Evolutionary conservation across 768 basidiomycete species (phyloP).

Genomic region (Coprinellus aureogranulatus): DNA sequence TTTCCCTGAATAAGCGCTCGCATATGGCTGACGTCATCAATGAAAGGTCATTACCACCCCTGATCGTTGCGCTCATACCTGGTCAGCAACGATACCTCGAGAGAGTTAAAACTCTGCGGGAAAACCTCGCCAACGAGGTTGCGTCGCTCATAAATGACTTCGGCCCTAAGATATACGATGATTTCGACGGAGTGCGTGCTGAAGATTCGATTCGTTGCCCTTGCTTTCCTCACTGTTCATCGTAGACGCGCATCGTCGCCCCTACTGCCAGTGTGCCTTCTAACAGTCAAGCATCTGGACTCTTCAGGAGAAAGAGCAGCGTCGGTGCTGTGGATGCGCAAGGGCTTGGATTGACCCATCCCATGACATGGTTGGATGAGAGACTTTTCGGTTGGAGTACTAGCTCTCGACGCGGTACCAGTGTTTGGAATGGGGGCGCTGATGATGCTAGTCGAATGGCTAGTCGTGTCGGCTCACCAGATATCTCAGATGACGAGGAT

Average conservation of each 20-base stretch:
- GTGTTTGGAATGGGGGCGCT: conserved; percentile 71
- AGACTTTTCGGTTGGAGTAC: conserved; percentile 89
- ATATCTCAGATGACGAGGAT: conserved; percentile 83
- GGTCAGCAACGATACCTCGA: conserved; percentile 83
- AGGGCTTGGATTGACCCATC: conserved; percentile 81
- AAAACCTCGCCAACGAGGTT: conserved; percentile 78
- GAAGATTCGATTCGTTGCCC: conserved; percentile 8
- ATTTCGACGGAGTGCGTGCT: conserved; percentile 72
- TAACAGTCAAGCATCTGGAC: conserved; percentile 66
- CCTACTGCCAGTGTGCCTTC: conserved; percentile 86
- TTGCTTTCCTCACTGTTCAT: neutral
- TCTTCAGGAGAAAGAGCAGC: conserved; percentile 79
- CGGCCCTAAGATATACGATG: conserved; percentile 81
- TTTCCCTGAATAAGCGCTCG: neutral
- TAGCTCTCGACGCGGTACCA: conserved; percentile 75
- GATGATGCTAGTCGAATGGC: conserved; percentile 42
- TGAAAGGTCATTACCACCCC: conserved; percentile 79
- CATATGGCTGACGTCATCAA: conserved; percentile 1
- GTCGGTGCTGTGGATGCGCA: conserved; percentile 84
- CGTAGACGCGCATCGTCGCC: conserved; percentile 72
- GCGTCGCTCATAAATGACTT: conserved; percentile 82
- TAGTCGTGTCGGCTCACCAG: conserved; percentile 67
- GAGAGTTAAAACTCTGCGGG: conserved; percentile 69
- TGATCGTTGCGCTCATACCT: conserved; percentile 83
- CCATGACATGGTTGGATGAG: conserved; percentile 95